Conservation (phyloP, 2,329 filamentous ascomycete genomes). For the Trichoderma aggressivum region DNA sequence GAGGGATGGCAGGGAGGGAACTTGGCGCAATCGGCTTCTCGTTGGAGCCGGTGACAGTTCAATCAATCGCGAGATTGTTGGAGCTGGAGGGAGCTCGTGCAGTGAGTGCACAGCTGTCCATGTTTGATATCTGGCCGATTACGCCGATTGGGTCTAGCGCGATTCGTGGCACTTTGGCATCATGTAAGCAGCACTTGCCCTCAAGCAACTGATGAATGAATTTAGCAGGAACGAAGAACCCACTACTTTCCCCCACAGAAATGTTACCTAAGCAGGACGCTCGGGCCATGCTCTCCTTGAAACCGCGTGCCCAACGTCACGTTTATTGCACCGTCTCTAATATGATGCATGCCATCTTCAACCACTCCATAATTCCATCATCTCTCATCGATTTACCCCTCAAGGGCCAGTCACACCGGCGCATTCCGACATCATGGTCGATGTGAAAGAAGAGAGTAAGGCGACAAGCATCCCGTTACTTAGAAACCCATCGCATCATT, state of each 20-base stretch:
- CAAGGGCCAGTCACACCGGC: background rate
- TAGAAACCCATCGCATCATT: background rate
- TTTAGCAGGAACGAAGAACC: background rate
- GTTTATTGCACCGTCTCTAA: background rate
- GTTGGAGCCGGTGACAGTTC: background rate
- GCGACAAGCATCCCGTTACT: background rate
- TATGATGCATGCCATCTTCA: background rate
- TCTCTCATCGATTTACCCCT: background rate
- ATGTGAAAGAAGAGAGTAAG: slow-evolving; percentile 41
- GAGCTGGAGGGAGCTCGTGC: background rate
- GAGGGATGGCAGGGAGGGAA: background rate
- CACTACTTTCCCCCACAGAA: background rate
- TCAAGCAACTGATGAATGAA: background rate
- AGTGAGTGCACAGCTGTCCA: slow-evolving; percentile 19
- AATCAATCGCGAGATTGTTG: slow-evolving; percentile 16
- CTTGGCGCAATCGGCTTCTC: background rate
- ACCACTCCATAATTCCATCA: background rate
- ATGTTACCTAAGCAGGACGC: slow-evolving; percentile 1
- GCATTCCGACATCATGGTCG: slow-evolving; percentile 24
- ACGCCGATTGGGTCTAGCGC: slow-evolving; percentile 33
- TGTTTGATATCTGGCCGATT: slow-evolving; percentile 35
- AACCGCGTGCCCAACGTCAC: background rate
- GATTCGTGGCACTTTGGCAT: background rate
- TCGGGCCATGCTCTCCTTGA: background rate
- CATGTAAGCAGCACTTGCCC: background rate